A percentile compares a stretch with the other conserved stretches of the same genome.
Conservation (phyloP, 1,139 yeast species). For the Pneumocystis oryctolagi region DNA sequence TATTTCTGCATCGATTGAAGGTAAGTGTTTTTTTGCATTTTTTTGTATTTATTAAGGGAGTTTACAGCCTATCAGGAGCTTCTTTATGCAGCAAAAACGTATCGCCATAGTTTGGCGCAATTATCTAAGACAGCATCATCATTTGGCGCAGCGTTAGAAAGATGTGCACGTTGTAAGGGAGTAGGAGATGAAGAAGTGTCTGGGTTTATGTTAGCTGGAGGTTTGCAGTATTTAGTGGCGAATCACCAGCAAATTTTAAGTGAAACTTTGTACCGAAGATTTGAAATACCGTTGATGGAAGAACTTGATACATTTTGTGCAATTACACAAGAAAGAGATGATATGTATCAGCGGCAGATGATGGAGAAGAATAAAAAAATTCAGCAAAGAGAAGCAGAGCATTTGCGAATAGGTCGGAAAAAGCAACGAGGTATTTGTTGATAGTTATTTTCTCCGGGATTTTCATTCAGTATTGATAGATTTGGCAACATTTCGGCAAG, state of each 20-base stretch:
- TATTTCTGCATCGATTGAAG: neutral
- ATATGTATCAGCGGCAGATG: conserved; percentile 39
- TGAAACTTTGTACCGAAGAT: conserved; percentile 36
- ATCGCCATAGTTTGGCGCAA: conserved; percentile 35
- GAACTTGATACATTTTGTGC: conserved; percentile 31
- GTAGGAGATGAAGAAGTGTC: conserved; percentile 42
- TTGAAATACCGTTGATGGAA: conserved; percentile 40
- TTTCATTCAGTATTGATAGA: conserved; percentile 29
- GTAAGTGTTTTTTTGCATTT: neutral
- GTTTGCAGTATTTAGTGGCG: conserved; percentile 60
- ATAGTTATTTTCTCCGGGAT: conserved; percentile 37
- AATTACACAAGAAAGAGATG: conserved; percentile 31
- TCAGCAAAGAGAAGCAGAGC: conserved; percentile 41
- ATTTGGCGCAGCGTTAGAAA: conserved; percentile 59
- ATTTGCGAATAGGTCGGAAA: conserved; percentile 41
- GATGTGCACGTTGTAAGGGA: conserved; percentile 54
- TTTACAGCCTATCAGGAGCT: conserved; percentile 32
- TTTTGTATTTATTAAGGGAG: neutral
- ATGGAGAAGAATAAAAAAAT: conserved; percentile 35
- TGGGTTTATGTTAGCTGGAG: conserved; percentile 59
- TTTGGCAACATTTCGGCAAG: conserved; percentile 47
- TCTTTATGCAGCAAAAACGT: conserved; percentile 37
- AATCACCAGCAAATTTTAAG: conserved; percentile 65
- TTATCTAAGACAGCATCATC: conserved; percentile 54
- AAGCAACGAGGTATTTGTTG: conserved; percentile 35